These are phyloP conservation scores for Xerocomellus chrysenteron DNA, from an alignment of 768 basidiomycete species.

Conservation along the genomic window DNA sequence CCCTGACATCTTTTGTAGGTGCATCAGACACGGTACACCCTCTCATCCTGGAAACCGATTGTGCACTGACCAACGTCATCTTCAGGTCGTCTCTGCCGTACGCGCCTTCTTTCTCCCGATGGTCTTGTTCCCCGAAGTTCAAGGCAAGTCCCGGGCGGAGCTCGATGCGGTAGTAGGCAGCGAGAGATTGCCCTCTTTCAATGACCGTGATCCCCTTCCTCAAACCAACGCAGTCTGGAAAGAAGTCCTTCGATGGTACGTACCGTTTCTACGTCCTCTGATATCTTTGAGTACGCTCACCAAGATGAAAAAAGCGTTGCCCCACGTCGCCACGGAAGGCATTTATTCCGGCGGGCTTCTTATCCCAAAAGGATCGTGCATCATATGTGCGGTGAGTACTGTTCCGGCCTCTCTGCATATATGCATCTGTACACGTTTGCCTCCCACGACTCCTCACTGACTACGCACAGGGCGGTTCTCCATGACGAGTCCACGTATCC, in stretches of 20 bases:
- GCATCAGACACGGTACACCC: constrained; percentile 6
- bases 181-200: constrained; percentile 20
- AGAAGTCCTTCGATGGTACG: constrained; percentile 29
- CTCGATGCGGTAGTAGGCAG: constrained; percentile 24
- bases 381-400: constrained; percentile 25
- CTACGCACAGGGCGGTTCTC: constrained; percentile 44
- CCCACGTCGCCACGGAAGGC: constrained; percentile 22
- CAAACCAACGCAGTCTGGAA: constrained; percentile 26
- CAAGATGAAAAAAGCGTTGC: neutral
- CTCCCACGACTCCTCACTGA: neutral
- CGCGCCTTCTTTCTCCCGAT: constrained; percentile 27
- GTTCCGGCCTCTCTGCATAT: neutral
- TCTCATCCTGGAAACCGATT: constrained; percentile 29
- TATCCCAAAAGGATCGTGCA: constrained; percentile 24
- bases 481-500: constrained; percentile 44
- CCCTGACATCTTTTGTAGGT: neutral
- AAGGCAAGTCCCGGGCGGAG: constrained; percentile 24
- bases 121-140: constrained; percentile 23
- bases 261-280: constrained; percentile 25
- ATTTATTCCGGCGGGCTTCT: constrained; percentile 9
- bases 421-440: neutral
- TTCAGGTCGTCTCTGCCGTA: constrained; percentile 13
- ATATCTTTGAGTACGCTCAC: neutral
- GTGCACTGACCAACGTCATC: neutral
- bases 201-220: constrained; percentile 24